Base-by-base conservation (phyloP, 768 basidiomycete genomes). In the Pholiota conissans region DNA sequence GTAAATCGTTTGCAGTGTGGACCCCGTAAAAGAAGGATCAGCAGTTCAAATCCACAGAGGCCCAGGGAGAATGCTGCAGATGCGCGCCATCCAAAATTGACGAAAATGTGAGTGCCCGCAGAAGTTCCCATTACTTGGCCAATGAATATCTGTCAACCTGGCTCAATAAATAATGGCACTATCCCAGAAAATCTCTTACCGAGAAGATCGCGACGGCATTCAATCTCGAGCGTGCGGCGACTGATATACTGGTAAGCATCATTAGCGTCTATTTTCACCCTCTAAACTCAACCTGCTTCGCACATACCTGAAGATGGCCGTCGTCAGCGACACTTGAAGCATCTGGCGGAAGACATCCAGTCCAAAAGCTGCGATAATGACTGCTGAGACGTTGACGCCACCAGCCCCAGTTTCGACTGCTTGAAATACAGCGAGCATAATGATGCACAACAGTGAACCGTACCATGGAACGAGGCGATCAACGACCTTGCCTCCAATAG, bases 111-210 rank as follows among this genome's bases (percentile, higher is more conserved):
- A 0, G 90, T 87, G 27, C 90, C 87, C 0, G 87, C 86, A 0
- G 88, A 79, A 0, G 91, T 92, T n/a, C 92, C 92, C 71, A 89
- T 85, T 10, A 93, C 87, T 74, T 93, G 91, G 0, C 92, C 92
- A 24, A 90, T 78, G 70, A 91, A 91, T 26, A 89, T 71, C 81
- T 82, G 37, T 40, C 34, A 16, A 5, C 11, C 3, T 13, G 3
- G 34, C n/a, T 13, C 11, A 35, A 18, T 20, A 16, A 22, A 18
- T 22, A 40, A 40, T 35, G 11, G 5, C 11, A 3, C 3, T 35
- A 13, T 16, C 16, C 48, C 13, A 51, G 14, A 47, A 11, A 6
- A 26, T 57, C 32, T 68, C 79, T 60, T 65, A 87, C 87, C 2
- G 85, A 84, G 53, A 93, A 74, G 45, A 94, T 81, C 42, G 85